Evolutionary conservation across 208 protist species (phyloP), one percentile per base, ranked within the genome.

Genomic region (Wallacemonas sp.): DNA sequence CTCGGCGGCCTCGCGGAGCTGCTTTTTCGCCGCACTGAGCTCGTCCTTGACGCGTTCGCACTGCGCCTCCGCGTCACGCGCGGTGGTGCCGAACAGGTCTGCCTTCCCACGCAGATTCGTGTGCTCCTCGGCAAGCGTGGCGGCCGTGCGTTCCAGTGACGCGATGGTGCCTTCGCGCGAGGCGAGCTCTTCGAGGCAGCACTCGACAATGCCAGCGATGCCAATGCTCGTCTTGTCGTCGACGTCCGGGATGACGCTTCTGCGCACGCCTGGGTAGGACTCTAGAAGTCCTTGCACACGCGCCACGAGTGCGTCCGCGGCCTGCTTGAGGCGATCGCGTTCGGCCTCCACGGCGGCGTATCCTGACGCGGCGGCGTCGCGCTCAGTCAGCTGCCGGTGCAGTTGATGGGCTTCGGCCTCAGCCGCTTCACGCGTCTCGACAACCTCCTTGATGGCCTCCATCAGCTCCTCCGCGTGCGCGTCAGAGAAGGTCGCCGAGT

Each of bases 141-240:
- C 64, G 12, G 41, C 52, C 14, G 19, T 2, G 12, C 41, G 43
- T 38, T 69, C 52, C 3, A 46, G 30, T 9, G 3, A 23, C 26
- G 4, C 46, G 1, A 69, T 36, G 43, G 52, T 34, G 0, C 6
- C 5, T 29, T 69, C 64, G 12, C 38, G 36, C 38, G 46, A 5
- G 11, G 54, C 64, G 8, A 69, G 64, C 52, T 69, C 46, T 33
- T 48, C 24, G 17, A 69, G 54, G 29, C 64, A 69, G 23, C 29
- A n/a, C 11, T 69, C 32, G 16, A 69, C 52, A 61, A 69, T 61
- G 14, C 61, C 64, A 14, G 36, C 64, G 17, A 69, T 43, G 34
- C 46, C 54, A 16, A 69, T 32, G 38, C 38, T 41, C 17, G n/a
- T n/a, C n/a, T n/a, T n/a, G n/a, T 61, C 52, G 19, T 69, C 64